Evolutionary conservation across 2,329 filamentous ascomycete species (phyloP).

Genomic region (Macrophomina phaseolina): DNA sequence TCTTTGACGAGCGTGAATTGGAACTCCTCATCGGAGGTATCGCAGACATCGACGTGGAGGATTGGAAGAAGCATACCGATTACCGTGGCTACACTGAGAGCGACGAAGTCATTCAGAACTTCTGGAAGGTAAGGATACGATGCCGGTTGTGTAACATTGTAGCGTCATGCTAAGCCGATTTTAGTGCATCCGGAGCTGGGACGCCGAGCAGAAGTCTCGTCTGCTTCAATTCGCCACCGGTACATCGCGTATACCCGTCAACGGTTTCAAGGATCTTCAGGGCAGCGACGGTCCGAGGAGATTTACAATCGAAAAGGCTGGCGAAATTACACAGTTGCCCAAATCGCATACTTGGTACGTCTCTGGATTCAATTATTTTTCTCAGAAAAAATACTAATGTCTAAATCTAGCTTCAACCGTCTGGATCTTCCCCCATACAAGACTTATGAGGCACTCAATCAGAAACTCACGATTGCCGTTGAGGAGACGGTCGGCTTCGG

Average conservation of each 20-base stretch:
- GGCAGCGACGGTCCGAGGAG: slow-evolving; percentile 92
- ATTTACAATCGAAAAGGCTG: slow-evolving; percentile 98
- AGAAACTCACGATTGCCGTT: slow-evolving; percentile 94
- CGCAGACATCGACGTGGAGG: slow-evolving; percentile 98
- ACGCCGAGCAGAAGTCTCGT: slow-evolving; percentile 96
- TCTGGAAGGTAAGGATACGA: slow-evolving; percentile 78
- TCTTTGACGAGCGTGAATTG: slow-evolving; percentile 97
- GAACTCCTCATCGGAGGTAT: slow-evolving; percentile 98
- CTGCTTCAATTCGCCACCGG: slow-evolving; percentile 96
- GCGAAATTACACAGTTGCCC: slow-evolving; percentile 85
- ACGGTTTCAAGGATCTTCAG: slow-evolving; percentile 98
- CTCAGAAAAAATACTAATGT: slow-evolving; percentile 24
- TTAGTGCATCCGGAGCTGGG: slow-evolving; percentile 86
- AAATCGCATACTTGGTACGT: slow-evolving; percentile 98
- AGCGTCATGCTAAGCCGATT: neutral
- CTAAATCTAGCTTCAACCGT: slow-evolving; percentile 80
- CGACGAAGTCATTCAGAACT: slow-evolving; percentile 96
- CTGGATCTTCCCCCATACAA: slow-evolving; percentile 95
- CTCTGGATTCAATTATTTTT: slow-evolving; percentile 13
- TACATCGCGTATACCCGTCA: slow-evolving; percentile 96
- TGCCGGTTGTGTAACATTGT: neutral
- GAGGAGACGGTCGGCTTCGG: slow-evolving; percentile 99
- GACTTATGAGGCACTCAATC: slow-evolving; percentile 78
- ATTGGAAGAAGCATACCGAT: slow-evolving; percentile 99
- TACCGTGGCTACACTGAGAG: slow-evolving; percentile 98